These are phyloP conservation scores for Aspergillus tubingensis DNA, from an alignment of 2,329 filamentous ascomycete genomes.

Conservation along the genomic window DNA sequence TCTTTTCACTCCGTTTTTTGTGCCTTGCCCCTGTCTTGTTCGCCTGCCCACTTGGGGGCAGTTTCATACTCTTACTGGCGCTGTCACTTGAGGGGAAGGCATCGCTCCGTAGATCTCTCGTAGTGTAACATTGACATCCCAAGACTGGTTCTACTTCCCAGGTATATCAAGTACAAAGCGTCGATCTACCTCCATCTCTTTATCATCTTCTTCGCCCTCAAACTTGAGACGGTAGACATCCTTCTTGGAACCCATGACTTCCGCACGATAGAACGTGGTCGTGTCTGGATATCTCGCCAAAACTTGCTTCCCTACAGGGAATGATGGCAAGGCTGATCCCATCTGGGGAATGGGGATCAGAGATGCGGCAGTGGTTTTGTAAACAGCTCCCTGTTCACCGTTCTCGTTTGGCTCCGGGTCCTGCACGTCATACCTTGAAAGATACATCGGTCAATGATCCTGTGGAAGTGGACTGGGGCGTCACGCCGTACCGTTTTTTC, in stretches of 20 bases:
- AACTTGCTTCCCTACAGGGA: conserved; percentile 67
- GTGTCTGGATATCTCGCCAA: conserved; percentile 80
- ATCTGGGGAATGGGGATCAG: conserved; percentile 74
- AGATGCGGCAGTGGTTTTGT: conserved; percentile 70
- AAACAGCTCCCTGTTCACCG: conserved; percentile 62
- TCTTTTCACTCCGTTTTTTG: background rate
- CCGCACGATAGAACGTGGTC: conserved; percentile 82
- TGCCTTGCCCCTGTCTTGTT: background rate
- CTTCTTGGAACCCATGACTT: conserved; percentile 70
- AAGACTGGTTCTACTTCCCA: conserved; percentile 38
- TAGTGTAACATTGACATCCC: background rate
- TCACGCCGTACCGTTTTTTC: conserved; percentile 60
- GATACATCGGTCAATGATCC: conserved; percentile 18
- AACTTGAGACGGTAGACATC: conserved; percentile 64
- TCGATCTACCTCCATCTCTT: conserved; percentile 72
- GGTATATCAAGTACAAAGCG: conserved; percentile 76
- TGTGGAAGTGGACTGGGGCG: conserved; percentile 1
- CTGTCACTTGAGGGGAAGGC: background rate
- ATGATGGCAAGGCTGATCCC: conserved; percentile 63
- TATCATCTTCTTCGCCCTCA: conserved; percentile 74
- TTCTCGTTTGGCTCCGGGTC: conserved; percentile 75
- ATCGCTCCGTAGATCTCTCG: background rate
- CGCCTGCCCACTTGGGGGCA: background rate
- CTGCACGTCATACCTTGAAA: conserved; percentile 69
- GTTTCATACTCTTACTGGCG: background rate